phyloP scores from a whole-genome alignment of 768 basidiomycete species.

The Agrocybe pediades region DNA sequence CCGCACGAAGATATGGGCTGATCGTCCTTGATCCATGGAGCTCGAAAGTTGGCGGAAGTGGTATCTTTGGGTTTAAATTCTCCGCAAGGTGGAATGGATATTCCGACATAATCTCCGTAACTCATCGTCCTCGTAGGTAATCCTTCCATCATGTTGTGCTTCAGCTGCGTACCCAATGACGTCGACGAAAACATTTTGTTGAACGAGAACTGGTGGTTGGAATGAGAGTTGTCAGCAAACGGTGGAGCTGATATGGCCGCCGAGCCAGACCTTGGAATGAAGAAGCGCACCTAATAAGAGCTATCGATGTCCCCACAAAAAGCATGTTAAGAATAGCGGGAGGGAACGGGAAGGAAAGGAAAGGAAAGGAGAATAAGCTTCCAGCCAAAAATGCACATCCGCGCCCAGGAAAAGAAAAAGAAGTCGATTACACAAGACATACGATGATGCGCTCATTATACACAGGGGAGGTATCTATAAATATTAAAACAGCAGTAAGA shows the following conservation, averaged over 20 bases:
- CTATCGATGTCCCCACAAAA: neutral
- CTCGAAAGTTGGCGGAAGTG: slow-evolving; percentile 14
- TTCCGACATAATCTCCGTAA: slow-evolving; percentile 18
- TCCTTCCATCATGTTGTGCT: slow-evolving; percentile 19
- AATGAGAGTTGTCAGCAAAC: neutral
- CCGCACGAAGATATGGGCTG: neutral
- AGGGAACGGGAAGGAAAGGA: no score
- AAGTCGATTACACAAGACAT: neutral
- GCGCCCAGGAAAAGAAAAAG: no score
- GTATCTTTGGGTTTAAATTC: slow-evolving; percentile 12
- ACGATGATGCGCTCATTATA: neutral
- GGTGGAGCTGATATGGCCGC: no score
- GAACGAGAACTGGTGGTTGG: neutral
- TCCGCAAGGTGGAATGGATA: slow-evolving; percentile 21
- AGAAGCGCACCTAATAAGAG: no score
- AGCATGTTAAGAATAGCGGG: neutral
- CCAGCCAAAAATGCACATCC: no score
- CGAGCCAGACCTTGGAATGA: no score
- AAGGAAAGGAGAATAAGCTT: no score
- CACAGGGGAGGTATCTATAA: neutral
- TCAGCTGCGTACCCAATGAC: slow-evolving; percentile 1
- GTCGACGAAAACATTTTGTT: neutral
- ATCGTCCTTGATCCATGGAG: neutral
- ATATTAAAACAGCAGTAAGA: neutral
- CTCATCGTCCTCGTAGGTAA: slow-evolving; percentile 20